A percentile compares a stretch with the other conserved stretches of the same genome.
Evolutionary conservation across 1,284 basidiomycete species (phyloP).

Genomic region (Pterula multifida): DNA sequence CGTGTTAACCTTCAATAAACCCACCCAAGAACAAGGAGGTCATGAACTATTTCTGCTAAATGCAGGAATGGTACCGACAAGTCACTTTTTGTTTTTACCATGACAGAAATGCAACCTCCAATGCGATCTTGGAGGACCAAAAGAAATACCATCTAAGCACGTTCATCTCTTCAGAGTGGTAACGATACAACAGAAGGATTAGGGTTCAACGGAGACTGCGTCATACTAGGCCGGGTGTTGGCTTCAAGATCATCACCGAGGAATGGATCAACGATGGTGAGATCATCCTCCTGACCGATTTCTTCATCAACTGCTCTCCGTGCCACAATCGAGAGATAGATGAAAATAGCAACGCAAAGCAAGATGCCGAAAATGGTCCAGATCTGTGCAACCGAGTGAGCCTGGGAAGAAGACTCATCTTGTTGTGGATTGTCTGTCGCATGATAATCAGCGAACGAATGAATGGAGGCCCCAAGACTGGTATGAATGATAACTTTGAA

Average conservation of each 20-base stretch:
- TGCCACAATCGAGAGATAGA: conserved; percentile 73
- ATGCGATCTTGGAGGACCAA: too few relatives aligned
- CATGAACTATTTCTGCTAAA: not conserved
- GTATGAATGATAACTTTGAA: conserved; percentile 84
- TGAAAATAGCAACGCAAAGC: conserved; percentile 64
- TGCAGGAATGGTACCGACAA: not conserved
- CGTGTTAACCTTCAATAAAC: too few relatives aligned
- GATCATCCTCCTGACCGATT: conserved; percentile 38
- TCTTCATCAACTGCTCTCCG: conserved; percentile 74
- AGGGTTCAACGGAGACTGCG: conserved; percentile 7
- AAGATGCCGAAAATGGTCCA: conserved; percentile 61
- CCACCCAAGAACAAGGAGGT: too few relatives aligned
- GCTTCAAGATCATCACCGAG: conserved; percentile 27
- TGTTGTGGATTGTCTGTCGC: conserved; percentile 14
- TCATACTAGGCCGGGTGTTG: conserved; percentile 21
- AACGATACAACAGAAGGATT: conserved; percentile 28
- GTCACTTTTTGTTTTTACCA: too few relatives aligned
- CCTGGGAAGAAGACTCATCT: conserved; percentile 20
- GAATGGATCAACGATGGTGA: conserved; percentile 18
- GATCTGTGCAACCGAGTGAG: conserved; percentile 32
- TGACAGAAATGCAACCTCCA: too few relatives aligned
- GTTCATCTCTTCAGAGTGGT: conserved; percentile 4
- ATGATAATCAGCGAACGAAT: conserved; percentile 68
- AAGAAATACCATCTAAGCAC: too few relatives aligned
- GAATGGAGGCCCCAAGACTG: conserved; percentile 69